phyloP scores from a whole-genome alignment of 257 asterid genomes.

The Solanum pinnatisectum region DNA sequence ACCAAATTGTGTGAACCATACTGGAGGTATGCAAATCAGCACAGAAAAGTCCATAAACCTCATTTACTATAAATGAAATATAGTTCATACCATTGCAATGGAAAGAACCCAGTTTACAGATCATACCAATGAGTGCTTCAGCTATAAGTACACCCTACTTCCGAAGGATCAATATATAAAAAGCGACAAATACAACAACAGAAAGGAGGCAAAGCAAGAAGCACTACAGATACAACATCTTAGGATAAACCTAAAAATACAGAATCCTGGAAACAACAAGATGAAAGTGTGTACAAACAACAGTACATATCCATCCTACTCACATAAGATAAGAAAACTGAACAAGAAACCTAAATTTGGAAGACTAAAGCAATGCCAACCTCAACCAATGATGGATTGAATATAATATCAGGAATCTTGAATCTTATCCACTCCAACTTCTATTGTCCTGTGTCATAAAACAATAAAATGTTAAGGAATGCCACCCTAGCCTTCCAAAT shows the following conservation, averaged over 20 bases:
- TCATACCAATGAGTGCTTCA: neutral
- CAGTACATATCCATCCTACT: neutral
- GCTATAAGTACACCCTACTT: neutral
- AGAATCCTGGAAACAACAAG: neutral
- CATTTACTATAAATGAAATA: neutral
- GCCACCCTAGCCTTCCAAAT: neutral
- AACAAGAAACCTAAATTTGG: neutral
- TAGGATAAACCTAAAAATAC: neutral
- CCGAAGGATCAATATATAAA: neutral
- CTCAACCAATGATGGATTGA: constrained; percentile 87
- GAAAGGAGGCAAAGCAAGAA: neutral
- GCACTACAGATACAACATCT: neutral
- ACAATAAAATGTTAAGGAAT: neutral
- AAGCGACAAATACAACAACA: neutral
- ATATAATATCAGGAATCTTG: constrained; percentile 82
- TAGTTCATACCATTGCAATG: neutral
- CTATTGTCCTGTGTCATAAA: constrained; percentile 52
- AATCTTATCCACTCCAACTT: constrained; percentile 96
- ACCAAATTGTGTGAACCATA: neutral
- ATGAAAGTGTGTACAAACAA: neutral
- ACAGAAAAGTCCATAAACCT: neutral
- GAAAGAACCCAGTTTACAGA: neutral
- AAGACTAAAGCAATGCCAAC: constrained; percentile 18
- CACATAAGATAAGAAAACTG: neutral
- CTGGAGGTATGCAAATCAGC: neutral